A percentile compares a stretch with the other conserved stretches of the same genome.
phyloP scores from a whole-genome alignment of 2,329 filamentous ascomycete species.

The Botrytis pseudocinerea region DNA sequence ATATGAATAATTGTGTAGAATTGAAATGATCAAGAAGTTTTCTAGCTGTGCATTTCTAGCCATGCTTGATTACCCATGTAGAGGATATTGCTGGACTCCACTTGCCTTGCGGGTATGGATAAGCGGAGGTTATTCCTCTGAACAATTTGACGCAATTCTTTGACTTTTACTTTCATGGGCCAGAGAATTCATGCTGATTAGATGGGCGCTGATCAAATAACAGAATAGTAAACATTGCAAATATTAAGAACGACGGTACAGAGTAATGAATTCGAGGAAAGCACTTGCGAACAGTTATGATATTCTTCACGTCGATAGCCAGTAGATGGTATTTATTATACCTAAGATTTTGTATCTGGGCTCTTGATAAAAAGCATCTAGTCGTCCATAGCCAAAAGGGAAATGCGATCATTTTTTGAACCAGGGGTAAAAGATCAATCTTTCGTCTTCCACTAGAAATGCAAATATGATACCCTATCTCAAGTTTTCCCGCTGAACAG shows the following conservation, averaged over 20 bases:
- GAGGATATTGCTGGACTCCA: background rate
- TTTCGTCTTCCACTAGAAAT: slow-evolving; percentile 10
- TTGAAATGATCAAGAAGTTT: background rate
- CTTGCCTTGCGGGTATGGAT: background rate
- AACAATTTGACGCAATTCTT: background rate
- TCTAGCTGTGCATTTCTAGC: background rate
- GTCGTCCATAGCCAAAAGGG: background rate
- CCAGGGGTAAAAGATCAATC: background rate
- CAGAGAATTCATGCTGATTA: background rate
- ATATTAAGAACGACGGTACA: background rate
- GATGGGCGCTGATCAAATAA: background rate
- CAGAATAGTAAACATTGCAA: background rate
- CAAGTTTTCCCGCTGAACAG: background rate
- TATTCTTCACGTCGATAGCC: background rate
- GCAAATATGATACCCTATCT: background rate
- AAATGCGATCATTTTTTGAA: background rate
- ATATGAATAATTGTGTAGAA: background rate
- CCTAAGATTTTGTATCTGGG: background rate
- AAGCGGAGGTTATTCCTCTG: background rate
- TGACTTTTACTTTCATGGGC: background rate
- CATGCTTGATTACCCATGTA: background rate
- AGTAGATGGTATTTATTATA: background rate
- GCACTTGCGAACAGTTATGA: background rate
- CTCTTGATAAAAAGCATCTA: background rate
- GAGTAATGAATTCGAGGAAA: background rate